phyloP scores from a whole-genome alignment of 257 asterid species.

The Solanum infundibuliforme region DNA sequence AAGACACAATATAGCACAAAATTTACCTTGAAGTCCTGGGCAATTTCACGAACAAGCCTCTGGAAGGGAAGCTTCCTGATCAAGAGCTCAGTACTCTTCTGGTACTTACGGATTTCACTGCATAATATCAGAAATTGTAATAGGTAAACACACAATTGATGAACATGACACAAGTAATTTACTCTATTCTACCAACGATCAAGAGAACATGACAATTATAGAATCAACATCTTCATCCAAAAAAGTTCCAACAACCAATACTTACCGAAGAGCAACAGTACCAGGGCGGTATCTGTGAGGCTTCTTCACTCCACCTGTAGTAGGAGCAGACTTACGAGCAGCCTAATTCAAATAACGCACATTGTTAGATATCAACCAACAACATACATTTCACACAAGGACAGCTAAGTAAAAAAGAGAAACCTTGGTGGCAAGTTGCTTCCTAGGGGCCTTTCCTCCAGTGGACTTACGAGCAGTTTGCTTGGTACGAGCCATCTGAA shows the following conservation, averaged over 20 bases:
- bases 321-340: conserved; percentile 81
- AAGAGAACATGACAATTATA: neutral
- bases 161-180: no score
- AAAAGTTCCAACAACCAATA: neutral
- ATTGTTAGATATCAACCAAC: neutral
- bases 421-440: conserved; percentile 71
- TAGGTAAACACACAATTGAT: neutral
- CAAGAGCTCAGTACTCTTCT: conserved; percentile 71
- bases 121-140: neutral
- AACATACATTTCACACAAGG: neutral
- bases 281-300: conserved; percentile 80
- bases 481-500: conserved; percentile 72
- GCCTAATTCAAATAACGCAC: conserved; percentile 16
- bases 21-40: conserved; percentile 71
- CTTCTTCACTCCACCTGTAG: conserved; percentile 75
- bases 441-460: conserved; percentile 78
- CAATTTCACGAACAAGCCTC: conserved; percentile 75
- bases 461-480: conserved; percentile 77
- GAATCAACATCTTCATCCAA: neutral
- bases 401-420: neutral
- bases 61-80: conserved; percentile 80
- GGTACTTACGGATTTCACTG: conserved; percentile 72
- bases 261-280: conserved; percentile 66
- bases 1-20: neutral
- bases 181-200: neutral